phyloP scores from a whole-genome alignment of 1,284 basidiomycete genomes.

The Volvariella surrecta region DNA sequence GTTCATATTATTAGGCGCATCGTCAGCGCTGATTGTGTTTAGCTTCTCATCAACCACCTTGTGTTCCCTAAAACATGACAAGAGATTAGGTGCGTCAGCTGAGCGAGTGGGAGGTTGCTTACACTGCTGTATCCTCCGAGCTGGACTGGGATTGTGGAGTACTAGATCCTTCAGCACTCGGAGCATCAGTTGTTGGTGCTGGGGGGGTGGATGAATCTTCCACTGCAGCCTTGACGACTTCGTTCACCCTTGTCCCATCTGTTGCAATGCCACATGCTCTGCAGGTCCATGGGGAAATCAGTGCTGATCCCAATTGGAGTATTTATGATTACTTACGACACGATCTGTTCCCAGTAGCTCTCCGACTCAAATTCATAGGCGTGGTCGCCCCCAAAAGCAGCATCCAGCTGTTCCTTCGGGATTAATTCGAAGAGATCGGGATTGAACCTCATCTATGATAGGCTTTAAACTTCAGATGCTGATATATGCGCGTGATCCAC shows the following conservation, averaged over 20 bases:
- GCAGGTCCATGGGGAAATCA: neutral
- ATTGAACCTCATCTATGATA: constrained; percentile 75
- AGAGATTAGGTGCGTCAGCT: too few species aligned
- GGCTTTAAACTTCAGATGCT: constrained; percentile 1
- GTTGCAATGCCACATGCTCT: constrained; percentile 54
- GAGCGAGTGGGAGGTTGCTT: too few species aligned
- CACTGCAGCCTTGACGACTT: constrained; percentile 2
- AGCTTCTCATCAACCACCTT: too few species aligned
- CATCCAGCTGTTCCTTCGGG: constrained; percentile 69
- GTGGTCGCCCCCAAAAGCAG: constrained; percentile 76
- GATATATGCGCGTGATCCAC: constrained; percentile 10
- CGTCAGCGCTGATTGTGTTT: too few species aligned
- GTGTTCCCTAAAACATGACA: too few species aligned
- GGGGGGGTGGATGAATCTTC: constrained; percentile 7
- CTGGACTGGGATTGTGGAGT: too few species aligned
- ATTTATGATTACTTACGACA: constrained; percentile 37
- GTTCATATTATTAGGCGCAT: too few species aligned
- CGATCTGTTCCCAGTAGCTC: constrained; percentile 73
- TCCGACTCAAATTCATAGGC: constrained; percentile 72
- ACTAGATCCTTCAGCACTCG: too few species aligned
- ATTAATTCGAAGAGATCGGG: constrained; percentile 74
- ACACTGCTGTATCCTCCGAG: too few species aligned
- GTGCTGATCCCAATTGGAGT: neutral
- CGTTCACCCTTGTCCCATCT: constrained; percentile 43
- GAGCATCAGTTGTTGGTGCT: neutral